phyloP scores from a whole-genome alignment of 2,329 filamentous ascomycete species.

The Ophiostoma piceae region DNA sequence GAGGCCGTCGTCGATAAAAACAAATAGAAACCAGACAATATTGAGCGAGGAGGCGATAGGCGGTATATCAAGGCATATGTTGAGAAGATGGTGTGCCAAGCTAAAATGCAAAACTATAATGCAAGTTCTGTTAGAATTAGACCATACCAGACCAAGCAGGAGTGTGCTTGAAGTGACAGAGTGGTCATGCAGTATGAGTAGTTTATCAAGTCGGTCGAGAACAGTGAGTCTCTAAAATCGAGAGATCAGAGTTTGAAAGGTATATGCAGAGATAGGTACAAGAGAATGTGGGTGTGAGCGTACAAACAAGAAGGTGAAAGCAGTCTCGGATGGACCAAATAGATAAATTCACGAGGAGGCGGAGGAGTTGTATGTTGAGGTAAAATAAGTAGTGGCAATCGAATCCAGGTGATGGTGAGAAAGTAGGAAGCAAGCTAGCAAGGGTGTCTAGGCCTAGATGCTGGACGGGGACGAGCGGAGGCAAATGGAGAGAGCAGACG shows the following conservation, averaged over 20 bases:
- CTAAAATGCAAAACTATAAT: neutral
- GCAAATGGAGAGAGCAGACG: slow-evolving; percentile 10
- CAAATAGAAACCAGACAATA: neutral
- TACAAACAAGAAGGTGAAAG: neutral
- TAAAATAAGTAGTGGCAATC: neutral
- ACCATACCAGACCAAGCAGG: neutral
- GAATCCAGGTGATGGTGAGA: neutral
- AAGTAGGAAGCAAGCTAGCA: slow-evolving; percentile 18
- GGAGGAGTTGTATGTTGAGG: neutral
- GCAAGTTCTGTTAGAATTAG: slow-evolving; percentile 9
- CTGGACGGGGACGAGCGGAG: slow-evolving; percentile 16
- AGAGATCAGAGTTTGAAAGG: neutral
- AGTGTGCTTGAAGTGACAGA: slow-evolving; percentile 13
- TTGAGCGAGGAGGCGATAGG: neutral
- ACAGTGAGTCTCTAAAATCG: neutral
- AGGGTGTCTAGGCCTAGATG: slow-evolving; percentile 14
- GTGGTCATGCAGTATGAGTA: neutral
- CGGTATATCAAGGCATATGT: neutral
- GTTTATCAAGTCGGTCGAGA: neutral
- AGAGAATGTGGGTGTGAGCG: neutral
- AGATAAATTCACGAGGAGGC: too few species aligned
- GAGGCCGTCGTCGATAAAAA: neutral
- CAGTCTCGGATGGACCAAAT: neutral
- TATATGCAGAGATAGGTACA: neutral
- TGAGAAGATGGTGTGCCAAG: slow-evolving; percentile 2